Conservation (phyloP, 2,329 filamentous ascomycete genomes). For the Neonectria punicea region DNA sequence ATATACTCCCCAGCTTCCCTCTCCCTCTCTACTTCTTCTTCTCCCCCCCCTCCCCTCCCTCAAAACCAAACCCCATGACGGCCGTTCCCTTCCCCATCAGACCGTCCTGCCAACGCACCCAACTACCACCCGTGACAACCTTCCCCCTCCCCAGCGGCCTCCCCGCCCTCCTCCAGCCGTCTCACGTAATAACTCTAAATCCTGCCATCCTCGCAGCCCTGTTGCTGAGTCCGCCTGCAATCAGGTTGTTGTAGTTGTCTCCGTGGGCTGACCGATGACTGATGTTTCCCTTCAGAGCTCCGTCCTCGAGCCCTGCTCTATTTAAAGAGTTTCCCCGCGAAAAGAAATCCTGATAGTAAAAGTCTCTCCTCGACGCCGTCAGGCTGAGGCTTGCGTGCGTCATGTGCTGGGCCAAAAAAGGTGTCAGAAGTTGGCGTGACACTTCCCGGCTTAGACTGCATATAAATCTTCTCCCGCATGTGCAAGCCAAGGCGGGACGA, state of each 20-base stretch:
- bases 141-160: constrained; percentile 12
- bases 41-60: background rate
- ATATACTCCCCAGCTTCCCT: background rate
- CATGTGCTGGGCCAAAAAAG: background rate
- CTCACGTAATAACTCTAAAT: constrained; percentile 44
- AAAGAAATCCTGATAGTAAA: background rate
- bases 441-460: constrained; percentile 5
- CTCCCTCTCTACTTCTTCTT: background rate
- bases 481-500: background rate
- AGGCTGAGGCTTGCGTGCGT: constrained; percentile 1
- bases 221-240: constrained; percentile 12
- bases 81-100: background rate
- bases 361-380: background rate
- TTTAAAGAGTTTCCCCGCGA: constrained; percentile 1
- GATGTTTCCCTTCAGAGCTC: background rate
- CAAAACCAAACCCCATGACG: background rate
- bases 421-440: constrained; percentile 21
- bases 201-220: constrained; percentile 15
- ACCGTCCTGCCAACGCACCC: background rate
- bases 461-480: background rate
- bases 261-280: background rate
- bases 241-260: background rate
- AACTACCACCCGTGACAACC: constrained; percentile 30
- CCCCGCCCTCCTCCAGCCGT: constrained; percentile 22
- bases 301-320: background rate